phyloP scores from a whole-genome alignment of 768 basidiomycete species.

The Phanerodontia chrysosporium region DNA sequence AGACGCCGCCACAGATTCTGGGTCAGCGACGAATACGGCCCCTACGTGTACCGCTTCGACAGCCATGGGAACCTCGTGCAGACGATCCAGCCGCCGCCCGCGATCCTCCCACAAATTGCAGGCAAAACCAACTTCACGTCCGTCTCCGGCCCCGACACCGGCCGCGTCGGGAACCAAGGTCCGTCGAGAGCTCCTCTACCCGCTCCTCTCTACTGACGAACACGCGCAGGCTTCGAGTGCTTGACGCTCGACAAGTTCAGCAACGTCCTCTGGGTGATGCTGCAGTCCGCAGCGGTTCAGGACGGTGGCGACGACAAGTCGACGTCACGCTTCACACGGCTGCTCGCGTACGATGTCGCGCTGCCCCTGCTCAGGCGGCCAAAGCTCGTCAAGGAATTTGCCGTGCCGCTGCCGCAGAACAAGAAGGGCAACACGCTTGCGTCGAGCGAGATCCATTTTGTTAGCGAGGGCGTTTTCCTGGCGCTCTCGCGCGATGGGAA shows the following conservation, averaged over 20 bases:
- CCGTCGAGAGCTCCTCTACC: neutral
- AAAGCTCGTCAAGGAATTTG: constrained; percentile 49
- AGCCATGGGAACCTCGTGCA: constrained; percentile 44
- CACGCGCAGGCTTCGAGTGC: constrained; percentile 16
- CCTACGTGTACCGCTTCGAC: constrained; percentile 55
- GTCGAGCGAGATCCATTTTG: constrained; percentile 55
- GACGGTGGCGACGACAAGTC: constrained; percentile 48
- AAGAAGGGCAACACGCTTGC: constrained; percentile 46
- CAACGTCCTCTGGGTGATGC: constrained; percentile 50
- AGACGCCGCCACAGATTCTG: constrained; percentile 39
- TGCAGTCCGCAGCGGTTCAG: constrained; percentile 61
- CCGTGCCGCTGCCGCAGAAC: constrained; percentile 53
- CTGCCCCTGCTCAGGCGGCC: constrained; percentile 28
- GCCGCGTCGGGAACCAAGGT: constrained; percentile 56
- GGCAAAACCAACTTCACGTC: constrained; percentile 53
- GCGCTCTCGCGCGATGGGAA: constrained; percentile 56
- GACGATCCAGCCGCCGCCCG: constrained; percentile 54
- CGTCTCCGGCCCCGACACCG: constrained; percentile 42
- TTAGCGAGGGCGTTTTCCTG: constrained; percentile 49
- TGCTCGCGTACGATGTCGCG: constrained; percentile 52
- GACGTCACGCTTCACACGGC: constrained; percentile 48
- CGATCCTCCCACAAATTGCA: constrained; percentile 45
- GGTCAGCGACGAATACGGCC: constrained; percentile 68
- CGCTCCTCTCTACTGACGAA: neutral
- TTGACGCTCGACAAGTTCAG: constrained; percentile 47